These are phyloP conservation scores for Fusarium neocosmosporiellum DNA, from an alignment of 2,329 filamentous ascomycete genomes.

Conservation along the genomic window DNA sequence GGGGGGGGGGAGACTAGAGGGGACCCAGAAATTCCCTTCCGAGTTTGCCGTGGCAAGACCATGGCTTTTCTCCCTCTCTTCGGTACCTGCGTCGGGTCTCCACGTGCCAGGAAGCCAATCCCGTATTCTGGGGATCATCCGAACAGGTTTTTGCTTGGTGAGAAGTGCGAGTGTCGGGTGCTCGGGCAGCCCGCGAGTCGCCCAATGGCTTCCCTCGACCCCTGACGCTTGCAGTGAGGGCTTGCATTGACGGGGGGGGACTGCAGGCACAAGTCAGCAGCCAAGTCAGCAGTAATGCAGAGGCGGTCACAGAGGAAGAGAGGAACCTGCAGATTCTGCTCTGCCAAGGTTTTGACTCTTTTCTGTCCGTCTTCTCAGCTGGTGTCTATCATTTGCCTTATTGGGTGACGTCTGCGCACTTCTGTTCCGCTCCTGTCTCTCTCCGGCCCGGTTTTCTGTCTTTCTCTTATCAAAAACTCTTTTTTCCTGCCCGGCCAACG, in stretches of 20 bases:
- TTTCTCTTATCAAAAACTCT: background rate
- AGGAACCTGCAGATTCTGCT: background rate
- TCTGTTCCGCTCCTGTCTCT: too few species aligned
- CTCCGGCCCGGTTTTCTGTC: background rate
- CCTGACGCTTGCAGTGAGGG: conserved; percentile 8
- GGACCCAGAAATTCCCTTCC: background rate
- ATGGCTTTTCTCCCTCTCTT: background rate
- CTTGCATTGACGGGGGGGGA: background rate
- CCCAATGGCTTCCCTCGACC: conserved; percentile 18
- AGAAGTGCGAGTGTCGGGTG: background rate
- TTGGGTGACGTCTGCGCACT: too few species aligned
- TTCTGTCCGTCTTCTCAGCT: background rate
- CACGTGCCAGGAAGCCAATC: background rate
- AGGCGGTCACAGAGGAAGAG: conserved; percentile 3
- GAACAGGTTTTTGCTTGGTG: background rate
- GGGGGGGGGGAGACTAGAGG: background rate
- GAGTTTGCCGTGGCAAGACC: conserved; percentile 15
- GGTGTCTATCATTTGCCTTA: background rate
- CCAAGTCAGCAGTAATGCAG: conserved; percentile 23
- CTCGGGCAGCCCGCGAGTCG: background rate
- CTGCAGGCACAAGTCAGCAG: background rate
- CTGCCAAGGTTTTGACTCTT: background rate
- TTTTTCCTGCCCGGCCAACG: background rate
- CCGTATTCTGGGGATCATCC: conserved; percentile 1
- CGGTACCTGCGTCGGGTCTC: background rate